Evolutionary conservation across 441 rosid species (phyloP), one percentile per base, ranked within the genome.

Genomic region (Metrosideros polymorpha): DNA sequence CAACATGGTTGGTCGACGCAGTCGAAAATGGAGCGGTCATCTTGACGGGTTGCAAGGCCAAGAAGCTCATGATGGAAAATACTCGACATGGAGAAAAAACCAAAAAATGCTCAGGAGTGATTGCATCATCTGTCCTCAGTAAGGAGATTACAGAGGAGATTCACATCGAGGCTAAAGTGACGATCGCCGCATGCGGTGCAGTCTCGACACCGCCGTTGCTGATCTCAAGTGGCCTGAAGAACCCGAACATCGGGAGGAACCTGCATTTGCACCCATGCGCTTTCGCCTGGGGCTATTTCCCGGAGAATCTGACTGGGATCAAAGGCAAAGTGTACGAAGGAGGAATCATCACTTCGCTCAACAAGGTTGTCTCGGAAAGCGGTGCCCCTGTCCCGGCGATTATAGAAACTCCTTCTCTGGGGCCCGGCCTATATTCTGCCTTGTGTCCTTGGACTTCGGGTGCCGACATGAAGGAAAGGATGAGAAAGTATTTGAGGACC

Each of bases 281-380:
- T 82, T 92, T 95, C 94, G 87, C 93, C 1, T 96, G 99, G 99
- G 99, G 99, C 43, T 95, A 96, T 91, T 98, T 96, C 88, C 98
- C 99, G 0, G 94, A 94, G 9, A 85, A 89, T 89, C 66, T 6
- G 17, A 47, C 92, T 9, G 91, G 86, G 84, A 85, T 93, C 88
- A 90, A 90, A 47, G 98, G 99, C 9, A 96, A 90, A 84, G 39
- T 85, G 1, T 88, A 90, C 39, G 98, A 98, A 89, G 99, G 99
- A 4, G 99, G 99, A 56, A 98, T 98, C 75, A 95, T 98, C 88
- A 96, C 99, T 85, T 93, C 98, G 18, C 87, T 92, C 39, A 93
- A 96, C 63, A 93, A 90, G 84, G 93, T 96, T 71, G 17, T 92
- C 93, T 86, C 89, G 56, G 32, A 79, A 83, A 82, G 61, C 89